phyloP scores from a whole-genome alignment of 1,139 yeast genomes.

The Geotrichum candidum region DNA sequence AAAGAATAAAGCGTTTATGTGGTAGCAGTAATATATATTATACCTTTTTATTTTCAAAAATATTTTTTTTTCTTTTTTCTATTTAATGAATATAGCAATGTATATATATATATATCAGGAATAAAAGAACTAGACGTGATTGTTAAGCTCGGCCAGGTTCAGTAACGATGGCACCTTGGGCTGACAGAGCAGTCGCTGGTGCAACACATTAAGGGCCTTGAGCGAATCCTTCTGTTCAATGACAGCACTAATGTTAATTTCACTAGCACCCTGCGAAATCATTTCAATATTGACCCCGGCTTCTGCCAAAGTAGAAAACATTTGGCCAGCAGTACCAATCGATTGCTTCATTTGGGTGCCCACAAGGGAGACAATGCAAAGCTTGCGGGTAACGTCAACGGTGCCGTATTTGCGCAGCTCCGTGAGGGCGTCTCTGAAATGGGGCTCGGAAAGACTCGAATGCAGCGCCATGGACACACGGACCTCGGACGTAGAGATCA shows the following conservation, averaged over 20 bases:
- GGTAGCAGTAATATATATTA: too few species aligned
- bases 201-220: conserved; percentile 81
- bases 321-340: conserved; percentile 94
- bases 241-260: conserved; percentile 92
- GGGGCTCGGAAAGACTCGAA: conserved; percentile 50
- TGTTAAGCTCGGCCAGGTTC: conserved; percentile 5
- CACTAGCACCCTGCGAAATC: conserved; percentile 98
- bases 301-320: conserved; percentile 91
- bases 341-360: conserved; percentile 96
- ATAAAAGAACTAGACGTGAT: neutral
- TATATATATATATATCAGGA: neutral
- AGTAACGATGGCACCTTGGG: conserved; percentile 13
- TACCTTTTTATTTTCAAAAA: neutral
- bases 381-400: conserved; percentile 71
- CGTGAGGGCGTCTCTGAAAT: conserved; percentile 57
- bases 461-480: conserved; percentile 93
- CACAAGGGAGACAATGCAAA: conserved; percentile 89
- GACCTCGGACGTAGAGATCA: conserved; percentile 94
- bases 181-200: conserved; percentile 54
- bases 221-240: conserved; percentile 77
- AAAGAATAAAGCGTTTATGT: too few species aligned
- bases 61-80: too few species aligned
- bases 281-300: conserved; percentile 91
- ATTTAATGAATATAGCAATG: neutral
- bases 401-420: conserved; percentile 78